Conservation (phyloP, 164 flowering plant genomes). For the Macadamia integrifolia region DNA sequence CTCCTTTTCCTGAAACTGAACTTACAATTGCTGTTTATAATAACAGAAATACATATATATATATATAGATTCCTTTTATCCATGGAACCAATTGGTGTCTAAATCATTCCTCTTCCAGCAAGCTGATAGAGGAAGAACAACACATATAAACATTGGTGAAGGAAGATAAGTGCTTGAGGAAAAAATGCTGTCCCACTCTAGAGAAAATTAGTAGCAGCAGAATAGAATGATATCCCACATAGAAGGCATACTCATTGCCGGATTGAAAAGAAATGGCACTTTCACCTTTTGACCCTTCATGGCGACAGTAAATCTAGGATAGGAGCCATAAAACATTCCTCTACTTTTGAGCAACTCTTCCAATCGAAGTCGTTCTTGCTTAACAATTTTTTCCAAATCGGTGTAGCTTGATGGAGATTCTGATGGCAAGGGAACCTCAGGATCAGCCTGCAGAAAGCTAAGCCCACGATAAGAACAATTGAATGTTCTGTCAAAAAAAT, state of each 20-base stretch:
- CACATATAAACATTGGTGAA: too few species aligned
- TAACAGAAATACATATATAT: too few species aligned
- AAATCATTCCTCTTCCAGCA: too few species aligned
- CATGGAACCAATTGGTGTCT: too few species aligned
- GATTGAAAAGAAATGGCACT: too few species aligned
- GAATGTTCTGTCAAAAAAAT: not conserved
- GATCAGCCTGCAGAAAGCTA: constrained; percentile 34
- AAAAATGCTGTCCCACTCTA: not conserved
- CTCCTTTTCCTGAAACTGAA: too few species aligned
- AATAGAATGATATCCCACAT: not conserved
- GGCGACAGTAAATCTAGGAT: constrained; percentile 71
- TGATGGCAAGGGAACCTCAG: constrained; percentile 31
- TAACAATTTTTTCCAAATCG: constrained; percentile 56
- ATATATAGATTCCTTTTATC: too few species aligned
- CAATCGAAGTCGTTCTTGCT: constrained; percentile 49
- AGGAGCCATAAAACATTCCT: constrained; percentile 56
- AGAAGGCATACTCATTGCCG: not conserved
- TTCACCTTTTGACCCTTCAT: constrained; percentile 85
- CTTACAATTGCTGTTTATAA: too few species aligned
- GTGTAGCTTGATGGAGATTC: constrained; percentile 33
- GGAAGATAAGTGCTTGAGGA: not conserved
- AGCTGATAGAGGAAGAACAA: too few species aligned
- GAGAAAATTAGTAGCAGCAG: too few species aligned
- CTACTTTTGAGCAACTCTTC: constrained; percentile 63
- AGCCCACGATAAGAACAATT: constrained; percentile 12